These are phyloP conservation scores for Nemania diffusa DNA, from an alignment of 2,329 filamentous ascomycete genomes.

Conservation along the genomic window DNA sequence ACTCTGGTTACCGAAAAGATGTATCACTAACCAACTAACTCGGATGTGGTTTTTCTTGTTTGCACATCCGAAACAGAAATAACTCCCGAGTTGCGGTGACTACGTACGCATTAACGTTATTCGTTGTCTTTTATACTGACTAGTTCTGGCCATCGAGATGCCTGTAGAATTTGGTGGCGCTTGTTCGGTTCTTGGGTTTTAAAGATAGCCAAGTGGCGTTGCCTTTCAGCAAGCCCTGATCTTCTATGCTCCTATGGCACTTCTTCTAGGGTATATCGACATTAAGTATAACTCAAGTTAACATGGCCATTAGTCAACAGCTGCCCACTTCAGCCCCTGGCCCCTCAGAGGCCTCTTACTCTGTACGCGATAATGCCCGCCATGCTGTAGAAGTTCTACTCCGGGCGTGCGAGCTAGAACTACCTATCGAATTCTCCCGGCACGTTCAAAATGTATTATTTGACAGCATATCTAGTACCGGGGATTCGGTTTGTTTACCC, in stretches of 20 bases:
- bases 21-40: slow-evolving; percentile 26
- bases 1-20: slow-evolving; percentile 21
- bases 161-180: slow-evolving; percentile 20
- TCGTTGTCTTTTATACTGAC: slow-evolving; percentile 33
- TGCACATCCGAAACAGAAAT: slow-evolving; percentile 28
- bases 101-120: slow-evolving; percentile 29
- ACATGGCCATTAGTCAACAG: slow-evolving; percentile 32
- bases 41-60: slow-evolving; percentile 27
- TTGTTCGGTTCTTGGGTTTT: slow-evolving; percentile 29
- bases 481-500: slow-evolving; percentile 52
- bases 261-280: neutral
- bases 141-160: slow-evolving; percentile 17
- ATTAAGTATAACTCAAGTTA: slow-evolving; percentile 9
- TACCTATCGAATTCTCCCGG: slow-evolving; percentile 49
- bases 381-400: slow-evolving; percentile 46
- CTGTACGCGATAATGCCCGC: slow-evolving; percentile 49
- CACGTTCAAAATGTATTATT: slow-evolving; percentile 48
- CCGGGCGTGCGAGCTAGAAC: slow-evolving; percentile 43
- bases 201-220: slow-evolving; percentile 38
- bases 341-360: slow-evolving; percentile 38
- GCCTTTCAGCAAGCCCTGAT: slow-evolving; percentile 16
- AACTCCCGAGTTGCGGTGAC: slow-evolving; percentile 27
- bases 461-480: slow-evolving; percentile 43
- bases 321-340: neutral
- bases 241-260: slow-evolving; percentile 18